Conservation (phyloP, 2,329 filamentous ascomycete genomes). For the Phyllosticta citrichinensis region DNA sequence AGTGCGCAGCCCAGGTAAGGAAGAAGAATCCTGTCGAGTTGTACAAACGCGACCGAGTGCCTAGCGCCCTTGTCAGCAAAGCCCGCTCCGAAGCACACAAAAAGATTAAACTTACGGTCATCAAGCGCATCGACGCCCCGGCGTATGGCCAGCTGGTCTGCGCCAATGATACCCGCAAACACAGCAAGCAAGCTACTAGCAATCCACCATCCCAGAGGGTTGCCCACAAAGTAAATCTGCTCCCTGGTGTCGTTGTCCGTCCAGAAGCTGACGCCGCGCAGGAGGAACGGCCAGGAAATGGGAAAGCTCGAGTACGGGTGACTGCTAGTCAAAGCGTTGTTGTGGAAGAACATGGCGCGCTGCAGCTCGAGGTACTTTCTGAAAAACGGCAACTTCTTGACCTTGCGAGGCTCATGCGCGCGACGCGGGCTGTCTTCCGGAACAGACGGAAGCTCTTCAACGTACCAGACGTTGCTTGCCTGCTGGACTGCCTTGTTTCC, state of each 20-base stretch:
- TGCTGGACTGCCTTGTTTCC: constrained; percentile 92
- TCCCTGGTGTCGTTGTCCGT: constrained; percentile 88
- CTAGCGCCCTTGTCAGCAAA: constrained; percentile 37
- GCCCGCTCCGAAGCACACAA: neutral
- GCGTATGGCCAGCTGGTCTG: constrained; percentile 86
- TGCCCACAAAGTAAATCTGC: constrained; percentile 98
- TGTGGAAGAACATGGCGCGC: constrained; percentile 98
- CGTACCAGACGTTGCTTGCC: constrained; percentile 87
- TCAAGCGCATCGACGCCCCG: constrained; percentile 90
- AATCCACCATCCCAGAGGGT: constrained; percentile 96
- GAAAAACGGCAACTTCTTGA: constrained; percentile 80
- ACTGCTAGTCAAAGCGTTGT: constrained; percentile 93
- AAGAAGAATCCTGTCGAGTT: constrained; percentile 99
- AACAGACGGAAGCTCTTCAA: constrained; percentile 81
- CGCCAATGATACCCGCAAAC: constrained; percentile 81
- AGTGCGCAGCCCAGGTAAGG: constrained; percentile 94
- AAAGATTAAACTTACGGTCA: constrained; percentile 57
- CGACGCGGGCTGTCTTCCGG: constrained; percentile 61
- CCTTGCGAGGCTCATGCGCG: constrained; percentile 62
- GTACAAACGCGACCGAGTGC: constrained; percentile 86
- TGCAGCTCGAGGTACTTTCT: constrained; percentile 95
- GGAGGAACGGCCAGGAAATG: constrained; percentile 95
- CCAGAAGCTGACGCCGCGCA: constrained; percentile 98
- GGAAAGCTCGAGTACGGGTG: constrained; percentile 93
- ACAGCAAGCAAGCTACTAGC: constrained; percentile 86